These are phyloP conservation scores for Puccinellia tenuiflora DNA, from an alignment of 176 grass and related monocot species.

Conservation along the genomic window DNA sequence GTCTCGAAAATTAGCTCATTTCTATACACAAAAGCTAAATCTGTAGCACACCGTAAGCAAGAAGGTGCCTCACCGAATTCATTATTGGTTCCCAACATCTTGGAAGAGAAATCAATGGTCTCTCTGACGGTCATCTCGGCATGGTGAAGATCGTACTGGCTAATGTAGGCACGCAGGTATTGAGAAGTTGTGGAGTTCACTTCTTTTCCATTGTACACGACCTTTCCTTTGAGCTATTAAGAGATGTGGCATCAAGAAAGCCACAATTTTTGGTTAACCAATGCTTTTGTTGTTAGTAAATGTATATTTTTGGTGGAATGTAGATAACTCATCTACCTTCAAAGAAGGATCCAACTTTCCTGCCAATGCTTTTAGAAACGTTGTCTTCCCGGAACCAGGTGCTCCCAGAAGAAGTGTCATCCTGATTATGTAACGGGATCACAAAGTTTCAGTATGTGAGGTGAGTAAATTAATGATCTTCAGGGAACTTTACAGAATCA, in stretches of 20 bases:
- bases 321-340: conserved; percentile 47
- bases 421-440: conserved; percentile 38
- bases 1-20: background rate
- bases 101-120: conserved; percentile 68
- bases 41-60: background rate
- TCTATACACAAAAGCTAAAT: background rate
- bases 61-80: conserved; percentile 58
- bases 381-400: conserved; percentile 88
- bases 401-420: conserved; percentile 95
- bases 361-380: conserved; percentile 70
- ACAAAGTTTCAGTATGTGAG: background rate
- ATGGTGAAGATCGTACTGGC: conserved; percentile 92
- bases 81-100: conserved; percentile 64
- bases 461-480: too few species aligned
- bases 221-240: conserved; percentile 49
- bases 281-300: background rate
- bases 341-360: conserved; percentile 60
- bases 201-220: conserved; percentile 67
- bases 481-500: background rate
- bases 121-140: conserved; percentile 92
- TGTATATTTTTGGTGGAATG: background rate
- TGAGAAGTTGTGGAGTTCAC: conserved; percentile 48
- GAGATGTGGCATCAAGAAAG: conserved; percentile 13
- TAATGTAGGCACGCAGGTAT: conserved; percentile 67
- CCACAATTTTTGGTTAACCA: conserved; percentile 8